These are phyloP conservation scores for Suillus ampliporus DNA, from an alignment of 768 basidiomycete species.

Conservation along the genomic window DNA sequence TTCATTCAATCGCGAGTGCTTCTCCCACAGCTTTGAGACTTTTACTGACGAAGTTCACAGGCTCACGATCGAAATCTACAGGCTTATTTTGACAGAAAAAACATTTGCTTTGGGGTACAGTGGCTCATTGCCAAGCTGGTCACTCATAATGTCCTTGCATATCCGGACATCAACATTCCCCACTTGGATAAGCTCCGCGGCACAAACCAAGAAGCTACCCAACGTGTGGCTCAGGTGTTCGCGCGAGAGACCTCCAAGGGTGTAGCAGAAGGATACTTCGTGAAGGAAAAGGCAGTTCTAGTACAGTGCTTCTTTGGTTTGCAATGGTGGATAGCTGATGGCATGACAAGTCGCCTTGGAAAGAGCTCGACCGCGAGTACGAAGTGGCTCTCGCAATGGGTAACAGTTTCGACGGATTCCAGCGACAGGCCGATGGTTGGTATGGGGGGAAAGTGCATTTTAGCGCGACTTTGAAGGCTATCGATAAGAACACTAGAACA, in stretches of 20 bases:
- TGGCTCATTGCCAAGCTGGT: conserved; percentile 58
- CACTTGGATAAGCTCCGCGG: conserved; percentile 35
- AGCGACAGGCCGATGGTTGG: conserved; percentile 47
- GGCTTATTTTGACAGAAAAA: conserved; percentile 29
- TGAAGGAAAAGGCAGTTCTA: conserved; percentile 18
- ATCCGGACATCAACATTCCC: conserved; percentile 35
- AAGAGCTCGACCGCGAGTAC: conserved; percentile 64
- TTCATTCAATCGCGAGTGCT: conserved; percentile 6
- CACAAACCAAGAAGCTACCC: conserved; percentile 39
- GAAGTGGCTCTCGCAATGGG: conserved; percentile 16
- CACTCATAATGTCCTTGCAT: conserved; percentile 33
- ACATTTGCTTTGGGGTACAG: conserved; percentile 52
- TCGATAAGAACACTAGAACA: conserved; percentile 7
- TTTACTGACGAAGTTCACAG: conserved; percentile 4
- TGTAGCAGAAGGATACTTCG: conserved; percentile 20
- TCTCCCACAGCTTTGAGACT: neutral
- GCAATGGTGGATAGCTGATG: conserved; percentile 15
- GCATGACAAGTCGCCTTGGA: conserved; percentile 59
- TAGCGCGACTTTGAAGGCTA: conserved; percentile 42
- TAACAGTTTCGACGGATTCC: conserved; percentile 38
- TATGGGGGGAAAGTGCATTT: conserved; percentile 70
- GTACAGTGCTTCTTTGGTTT: conserved; percentile 22
- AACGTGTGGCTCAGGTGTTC: conserved; percentile 28
- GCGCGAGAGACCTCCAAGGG: neutral
- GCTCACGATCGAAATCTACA: conserved; percentile 21